phyloP scores from a whole-genome alignment of 73 alveolate genomes.

The Paramecium caudatum region DNA sequence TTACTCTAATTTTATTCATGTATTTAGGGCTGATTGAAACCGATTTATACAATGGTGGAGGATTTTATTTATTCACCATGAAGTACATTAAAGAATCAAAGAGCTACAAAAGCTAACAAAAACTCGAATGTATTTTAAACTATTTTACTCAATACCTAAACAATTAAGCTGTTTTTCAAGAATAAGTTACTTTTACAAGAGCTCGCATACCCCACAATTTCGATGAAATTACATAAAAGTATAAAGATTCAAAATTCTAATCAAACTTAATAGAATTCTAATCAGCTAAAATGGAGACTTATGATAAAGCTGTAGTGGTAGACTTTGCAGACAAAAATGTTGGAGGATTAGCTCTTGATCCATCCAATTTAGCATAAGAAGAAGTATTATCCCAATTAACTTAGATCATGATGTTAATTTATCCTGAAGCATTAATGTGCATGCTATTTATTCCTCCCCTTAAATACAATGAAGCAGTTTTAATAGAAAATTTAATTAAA shows the following conservation, averaged over 20 bases:
- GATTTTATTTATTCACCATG: neutral
- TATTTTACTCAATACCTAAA: neutral
- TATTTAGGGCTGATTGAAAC: neutral
- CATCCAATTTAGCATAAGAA: slow-evolving; percentile 91
- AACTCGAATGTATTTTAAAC: neutral
- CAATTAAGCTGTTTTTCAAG: neutral
- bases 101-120: neutral
- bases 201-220: neutral
- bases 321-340: slow-evolving; percentile 96
- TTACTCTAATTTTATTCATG: neutral
- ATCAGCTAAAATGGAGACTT: slow-evolving; percentile 32
- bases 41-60: neutral
- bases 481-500: slow-evolving; percentile 84
- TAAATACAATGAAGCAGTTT: slow-evolving; percentile 89
- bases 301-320: slow-evolving; percentile 58
- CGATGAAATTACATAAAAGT: neutral
- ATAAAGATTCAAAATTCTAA: neutral
- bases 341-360: slow-evolving; percentile 94
- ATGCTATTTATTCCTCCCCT: slow-evolving; percentile 87
- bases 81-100: neutral
- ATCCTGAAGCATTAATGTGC: slow-evolving; percentile 87
- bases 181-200: neutral
- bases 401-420: slow-evolving; percentile 84
- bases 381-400: slow-evolving; percentile 71
- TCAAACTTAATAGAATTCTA: neutral